Conservation (phyloP, 345 rosid species). For the Eucalyptus albens region DNA sequence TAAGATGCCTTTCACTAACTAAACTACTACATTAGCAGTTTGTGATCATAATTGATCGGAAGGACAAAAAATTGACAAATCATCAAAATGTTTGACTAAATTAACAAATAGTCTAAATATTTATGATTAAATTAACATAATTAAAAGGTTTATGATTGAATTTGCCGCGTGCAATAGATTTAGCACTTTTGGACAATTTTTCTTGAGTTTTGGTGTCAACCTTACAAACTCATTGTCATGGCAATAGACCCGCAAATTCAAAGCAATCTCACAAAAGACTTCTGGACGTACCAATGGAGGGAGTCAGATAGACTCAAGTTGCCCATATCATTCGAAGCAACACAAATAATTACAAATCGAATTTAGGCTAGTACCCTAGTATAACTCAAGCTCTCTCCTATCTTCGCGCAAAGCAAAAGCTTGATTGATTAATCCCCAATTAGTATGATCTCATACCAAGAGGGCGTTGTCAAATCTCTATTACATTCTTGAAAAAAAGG, state of each 20-base stretch:
- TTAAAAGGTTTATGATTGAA: no score
- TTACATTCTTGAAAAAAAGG: neutral
- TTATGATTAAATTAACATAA: no score
- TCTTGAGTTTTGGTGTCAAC: neutral
- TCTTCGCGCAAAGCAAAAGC: neutral
- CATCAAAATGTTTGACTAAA: neutral
- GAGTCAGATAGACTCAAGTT: neutral
- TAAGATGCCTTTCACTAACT: rapidly evolving
- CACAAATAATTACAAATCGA: neutral
- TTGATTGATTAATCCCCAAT: neutral
- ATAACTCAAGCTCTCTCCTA: neutral
- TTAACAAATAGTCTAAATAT: neutral
- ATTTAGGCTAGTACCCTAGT: neutral
- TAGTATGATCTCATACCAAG: neutral
- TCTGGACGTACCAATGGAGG: neutral
- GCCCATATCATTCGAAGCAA: neutral
- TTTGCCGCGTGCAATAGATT: rapidly evolving
- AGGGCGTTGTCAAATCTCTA: neutral
- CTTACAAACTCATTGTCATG: neutral
- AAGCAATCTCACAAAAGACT: neutral
- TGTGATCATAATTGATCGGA: neutral
- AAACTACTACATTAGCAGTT: neutral
- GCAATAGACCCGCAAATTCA: neutral
- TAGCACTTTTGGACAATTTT: no score
- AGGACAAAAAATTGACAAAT: neutral